Percentiles rank a stretch among this genome's conserved stretches.
These are phyloP conservation scores for Henningerozyma blattae DNA, from an alignment of 805 yeast genomes.

Conservation along the genomic window DNA sequence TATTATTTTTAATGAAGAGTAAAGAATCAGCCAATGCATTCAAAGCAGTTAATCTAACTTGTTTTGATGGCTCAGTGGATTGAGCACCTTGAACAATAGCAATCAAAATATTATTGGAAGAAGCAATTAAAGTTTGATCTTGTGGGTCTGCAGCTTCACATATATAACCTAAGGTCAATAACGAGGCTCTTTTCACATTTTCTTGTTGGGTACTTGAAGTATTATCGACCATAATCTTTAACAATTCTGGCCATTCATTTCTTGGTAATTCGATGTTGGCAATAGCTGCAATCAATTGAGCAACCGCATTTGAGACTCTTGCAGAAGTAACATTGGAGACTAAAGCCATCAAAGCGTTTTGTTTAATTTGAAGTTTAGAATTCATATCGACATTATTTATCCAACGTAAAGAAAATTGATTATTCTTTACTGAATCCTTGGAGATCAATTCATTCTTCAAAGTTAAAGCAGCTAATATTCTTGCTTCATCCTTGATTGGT, in stretches of 20 bases:
- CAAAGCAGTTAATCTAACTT: constrained; percentile 80
- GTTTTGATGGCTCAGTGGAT: constrained; percentile 56
- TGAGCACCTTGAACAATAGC: constrained; percentile 97
- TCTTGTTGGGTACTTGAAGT: constrained; percentile 71
- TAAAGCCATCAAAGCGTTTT: constrained; percentile 49
- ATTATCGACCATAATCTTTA: constrained; percentile 72
- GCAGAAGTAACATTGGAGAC: constrained; percentile 40
- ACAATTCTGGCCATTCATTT: constrained; percentile 79
- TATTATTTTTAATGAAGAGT: constrained; percentile 78
- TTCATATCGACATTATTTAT: constrained; percentile 37
- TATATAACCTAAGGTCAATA: constrained; percentile 85
- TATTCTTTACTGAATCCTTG: constrained; percentile 53
- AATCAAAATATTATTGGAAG: constrained; percentile 83
- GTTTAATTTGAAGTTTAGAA: constrained; percentile 54
- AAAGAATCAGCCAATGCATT: constrained; percentile 86
- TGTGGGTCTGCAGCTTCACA: constrained; percentile 88
- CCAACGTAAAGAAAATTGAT: constrained; percentile 66
- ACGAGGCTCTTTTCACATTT: constrained; percentile 73
- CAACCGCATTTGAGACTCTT: constrained; percentile 80
- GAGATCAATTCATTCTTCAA: constrained; percentile 81
- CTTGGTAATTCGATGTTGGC: constrained; percentile 92
- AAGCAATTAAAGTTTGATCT: constrained; percentile 58
- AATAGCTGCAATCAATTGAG: constrained; percentile 91
- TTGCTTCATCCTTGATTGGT: constrained; percentile 49
- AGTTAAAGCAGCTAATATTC: constrained; percentile 84